Conservation (phyloP, 2,329 filamentous ascomycete genomes). For the Fusarium sterilihyphosum region DNA sequence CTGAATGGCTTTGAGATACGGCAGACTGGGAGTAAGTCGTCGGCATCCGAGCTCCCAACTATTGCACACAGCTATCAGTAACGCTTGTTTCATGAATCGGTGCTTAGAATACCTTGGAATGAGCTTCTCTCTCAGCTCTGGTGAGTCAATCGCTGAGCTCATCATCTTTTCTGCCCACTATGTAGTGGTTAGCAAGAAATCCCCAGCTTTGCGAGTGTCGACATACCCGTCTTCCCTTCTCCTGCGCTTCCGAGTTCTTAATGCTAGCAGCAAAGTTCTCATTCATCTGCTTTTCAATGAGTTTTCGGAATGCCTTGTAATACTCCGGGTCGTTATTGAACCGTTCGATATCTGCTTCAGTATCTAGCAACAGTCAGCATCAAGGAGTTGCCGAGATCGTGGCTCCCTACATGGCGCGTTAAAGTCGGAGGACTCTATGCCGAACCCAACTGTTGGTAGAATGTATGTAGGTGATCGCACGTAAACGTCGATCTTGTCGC, state of each 20-base stretch:
- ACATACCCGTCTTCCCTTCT: background rate
- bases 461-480: background rate
- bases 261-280: background rate
- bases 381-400: fast-evolving
- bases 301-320: background rate
- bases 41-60: background rate
- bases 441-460: background rate
- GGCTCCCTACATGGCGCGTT: background rate
- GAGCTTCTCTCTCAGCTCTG: background rate
- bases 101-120: background rate
- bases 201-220: fast-evolving
- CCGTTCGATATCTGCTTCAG: background rate
- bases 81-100: fast-evolving
- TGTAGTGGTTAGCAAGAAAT: fast-evolving
- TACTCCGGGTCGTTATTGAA: background rate
- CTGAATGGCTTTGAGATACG: background rate
- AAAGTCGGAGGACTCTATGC: background rate
- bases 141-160: background rate
- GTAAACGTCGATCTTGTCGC: background rate
- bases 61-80: background rate
- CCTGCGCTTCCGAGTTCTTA: background rate
- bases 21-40: background rate
- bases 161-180: background rate
- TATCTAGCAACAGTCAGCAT: background rate
- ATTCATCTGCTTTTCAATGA: background rate